Evolutionary conservation across 202 grass and related monocot species (phyloP).

Genomic region (Schoenoplectus triqueter): DNA sequence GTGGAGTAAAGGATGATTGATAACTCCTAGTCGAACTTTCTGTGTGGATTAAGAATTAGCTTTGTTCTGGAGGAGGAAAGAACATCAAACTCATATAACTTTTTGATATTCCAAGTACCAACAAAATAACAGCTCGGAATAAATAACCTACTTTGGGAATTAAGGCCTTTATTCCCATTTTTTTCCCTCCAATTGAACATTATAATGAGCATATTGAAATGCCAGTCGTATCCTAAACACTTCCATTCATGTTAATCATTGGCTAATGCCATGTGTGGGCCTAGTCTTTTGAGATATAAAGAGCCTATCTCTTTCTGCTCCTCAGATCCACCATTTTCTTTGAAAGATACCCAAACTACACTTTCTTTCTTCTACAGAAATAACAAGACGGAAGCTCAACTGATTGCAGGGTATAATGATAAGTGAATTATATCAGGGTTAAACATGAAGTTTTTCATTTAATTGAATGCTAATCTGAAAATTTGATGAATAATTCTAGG

Average conservation of each 20-base stretch:
- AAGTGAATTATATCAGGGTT: neutral
- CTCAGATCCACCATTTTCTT: constrained; percentile 2
- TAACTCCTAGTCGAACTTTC: constrained; percentile 36
- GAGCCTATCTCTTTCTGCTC: neutral
- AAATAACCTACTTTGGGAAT: constrained; percentile 33
- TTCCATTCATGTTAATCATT: constrained; percentile 16
- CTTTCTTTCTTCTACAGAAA: neutral
- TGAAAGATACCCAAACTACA: constrained; percentile 21
- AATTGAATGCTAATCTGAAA: constrained; percentile 35
- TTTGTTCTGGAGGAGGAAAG: constrained; percentile 29
- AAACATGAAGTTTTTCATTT: neutral
- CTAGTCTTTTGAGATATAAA: neutral
- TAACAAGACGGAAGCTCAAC: neutral
- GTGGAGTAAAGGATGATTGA: constrained; percentile 14
- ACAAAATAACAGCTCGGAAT: constrained; percentile 11
- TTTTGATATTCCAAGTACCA: constrained; percentile 36
- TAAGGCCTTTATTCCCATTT: constrained; percentile 33
- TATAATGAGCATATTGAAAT: constrained; percentile 16
- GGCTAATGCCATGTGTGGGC: constrained; percentile 1
- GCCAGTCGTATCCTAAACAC: neutral
- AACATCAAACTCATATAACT: constrained; percentile 17
- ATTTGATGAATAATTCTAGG: constrained; percentile 38
- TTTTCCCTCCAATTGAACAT: neutral
- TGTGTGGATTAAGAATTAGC: constrained; percentile 28
- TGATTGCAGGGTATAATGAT: neutral